phyloP scores from a whole-genome alignment of 139 green algal genomes.

The Nannochloris sp. region DNA sequence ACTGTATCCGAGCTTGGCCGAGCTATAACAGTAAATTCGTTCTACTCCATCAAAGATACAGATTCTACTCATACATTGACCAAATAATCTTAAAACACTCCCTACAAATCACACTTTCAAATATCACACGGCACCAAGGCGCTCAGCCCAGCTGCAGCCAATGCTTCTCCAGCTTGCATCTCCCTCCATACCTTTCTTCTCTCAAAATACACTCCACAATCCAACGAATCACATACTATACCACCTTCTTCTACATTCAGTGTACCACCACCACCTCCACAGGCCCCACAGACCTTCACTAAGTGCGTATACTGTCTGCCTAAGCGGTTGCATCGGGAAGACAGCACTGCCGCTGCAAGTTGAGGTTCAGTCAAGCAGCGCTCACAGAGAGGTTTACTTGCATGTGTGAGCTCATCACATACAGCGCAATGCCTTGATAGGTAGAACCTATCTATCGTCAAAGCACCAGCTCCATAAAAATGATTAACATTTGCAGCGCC shows the following conservation, averaged over 20 bases:
- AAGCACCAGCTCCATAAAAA: not conserved
- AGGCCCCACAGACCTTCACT: conserved; percentile 68
- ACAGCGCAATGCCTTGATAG: conserved; percentile 85
- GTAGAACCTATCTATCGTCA: conserved; percentile 83
- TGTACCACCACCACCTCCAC: conserved; percentile 54
- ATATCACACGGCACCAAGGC: conserved; percentile 15
- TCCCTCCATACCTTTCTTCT: conserved; percentile 63
- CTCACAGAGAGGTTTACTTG: conserved; percentile 57
- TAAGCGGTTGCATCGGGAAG: conserved; percentile 37
- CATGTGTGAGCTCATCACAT: conserved; percentile 75
- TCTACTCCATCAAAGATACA: no score
- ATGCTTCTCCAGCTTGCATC: conserved; percentile 26
- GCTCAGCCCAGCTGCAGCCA: conserved; percentile 36
- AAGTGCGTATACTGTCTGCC: conserved; percentile 56
- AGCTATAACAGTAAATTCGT: no score
- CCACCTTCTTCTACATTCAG: conserved; percentile 17
- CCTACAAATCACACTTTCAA: not conserved
- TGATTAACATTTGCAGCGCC: not conserved
- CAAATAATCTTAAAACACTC: no score
- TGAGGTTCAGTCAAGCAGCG: conserved; percentile 45
- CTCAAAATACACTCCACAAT: conserved; percentile 90
- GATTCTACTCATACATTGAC: no score
- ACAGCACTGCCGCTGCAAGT: conserved; percentile 40
- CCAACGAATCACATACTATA: conserved; percentile 79
- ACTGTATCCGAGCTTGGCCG: no score